phyloP scores from a whole-genome alignment of 345 rosid species.

The Pistacia integerrima region DNA sequence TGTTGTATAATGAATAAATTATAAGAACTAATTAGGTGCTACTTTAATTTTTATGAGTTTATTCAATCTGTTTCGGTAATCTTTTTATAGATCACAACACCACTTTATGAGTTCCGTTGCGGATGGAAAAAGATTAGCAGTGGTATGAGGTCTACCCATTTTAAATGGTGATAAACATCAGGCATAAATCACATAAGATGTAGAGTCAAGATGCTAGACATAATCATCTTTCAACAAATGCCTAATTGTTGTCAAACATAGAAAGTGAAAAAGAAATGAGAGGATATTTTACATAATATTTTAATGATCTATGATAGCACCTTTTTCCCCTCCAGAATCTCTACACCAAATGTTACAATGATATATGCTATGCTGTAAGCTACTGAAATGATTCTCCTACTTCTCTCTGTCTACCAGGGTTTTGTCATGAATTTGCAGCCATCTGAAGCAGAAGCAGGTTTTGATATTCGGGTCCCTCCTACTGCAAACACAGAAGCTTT shows the following conservation, averaged over 20 bases:
- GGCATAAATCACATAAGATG: neutral
- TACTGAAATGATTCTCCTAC: neutral
- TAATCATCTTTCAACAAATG: neutral
- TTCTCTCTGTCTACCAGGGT: slow-evolving; percentile 53
- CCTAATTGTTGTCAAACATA: neutral
- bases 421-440: slow-evolving; percentile 98
- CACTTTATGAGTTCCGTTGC: neutral
- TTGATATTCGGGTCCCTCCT: slow-evolving; percentile 87
- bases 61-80: neutral
- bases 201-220: neutral
- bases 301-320: neutral
- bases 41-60: neutral
- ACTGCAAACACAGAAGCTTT: slow-evolving; percentile 62
- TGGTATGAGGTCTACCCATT: neutral
- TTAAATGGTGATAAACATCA: neutral
- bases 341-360: neutral
- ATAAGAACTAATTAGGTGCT: neutral
- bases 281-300: neutral
- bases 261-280: neutral
- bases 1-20: neutral
- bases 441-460: slow-evolving; percentile 97
- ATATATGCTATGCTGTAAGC: neutral
- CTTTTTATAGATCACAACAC: neutral
- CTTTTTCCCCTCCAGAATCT: neutral
- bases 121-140: no score